A percentile compares a stretch with the other conserved stretches of the same genome.
phyloP scores from a whole-genome alignment of 2,329 filamentous ascomycete species.

The Madurella fahalii region DNA sequence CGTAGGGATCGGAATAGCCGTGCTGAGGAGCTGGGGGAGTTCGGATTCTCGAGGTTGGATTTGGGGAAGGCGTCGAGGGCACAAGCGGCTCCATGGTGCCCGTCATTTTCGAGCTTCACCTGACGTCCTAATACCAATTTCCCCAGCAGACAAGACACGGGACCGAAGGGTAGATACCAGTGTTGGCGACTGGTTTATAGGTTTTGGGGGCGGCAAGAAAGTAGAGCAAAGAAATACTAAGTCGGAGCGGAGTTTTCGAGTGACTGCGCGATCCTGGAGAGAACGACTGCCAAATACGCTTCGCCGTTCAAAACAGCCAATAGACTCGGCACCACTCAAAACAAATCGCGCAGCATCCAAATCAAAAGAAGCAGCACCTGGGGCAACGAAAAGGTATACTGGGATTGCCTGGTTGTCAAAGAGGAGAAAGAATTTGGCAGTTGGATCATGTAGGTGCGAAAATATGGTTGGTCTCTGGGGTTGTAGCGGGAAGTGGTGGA shows the following conservation, averaged over 20 bases:
- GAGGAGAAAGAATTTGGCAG: not conserved
- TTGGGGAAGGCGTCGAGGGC: constrained; percentile 53
- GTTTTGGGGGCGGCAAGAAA: not conserved
- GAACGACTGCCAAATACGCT: not conserved
- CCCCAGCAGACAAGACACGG: not conserved
- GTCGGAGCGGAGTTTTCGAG: not conserved
- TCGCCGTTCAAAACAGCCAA: not conserved
- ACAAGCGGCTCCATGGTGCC: constrained; percentile 36
- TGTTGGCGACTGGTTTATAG: too few species aligned
- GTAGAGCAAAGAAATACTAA: not conserved
- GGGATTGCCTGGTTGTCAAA: constrained; percentile 2
- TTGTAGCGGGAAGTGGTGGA: constrained; percentile 13
- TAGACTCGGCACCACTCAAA: not conserved
- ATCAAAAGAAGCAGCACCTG: constrained; percentile 5
- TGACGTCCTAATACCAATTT: not conserved
- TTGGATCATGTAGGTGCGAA: not conserved
- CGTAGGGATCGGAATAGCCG: constrained; percentile 64
- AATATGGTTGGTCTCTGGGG: constrained; percentile 6
- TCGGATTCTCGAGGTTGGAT: constrained; percentile 48
- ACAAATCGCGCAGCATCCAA: constrained; percentile 20
- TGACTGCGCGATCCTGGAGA: not conserved
- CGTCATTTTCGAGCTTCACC: constrained; percentile 4
- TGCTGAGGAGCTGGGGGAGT: constrained; percentile 67
- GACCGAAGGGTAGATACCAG: not conserved
- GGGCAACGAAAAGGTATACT: constrained; percentile 17